Conservation (phyloP, 257 asterid genomes). For the Rehmannia glutinosa region DNA sequence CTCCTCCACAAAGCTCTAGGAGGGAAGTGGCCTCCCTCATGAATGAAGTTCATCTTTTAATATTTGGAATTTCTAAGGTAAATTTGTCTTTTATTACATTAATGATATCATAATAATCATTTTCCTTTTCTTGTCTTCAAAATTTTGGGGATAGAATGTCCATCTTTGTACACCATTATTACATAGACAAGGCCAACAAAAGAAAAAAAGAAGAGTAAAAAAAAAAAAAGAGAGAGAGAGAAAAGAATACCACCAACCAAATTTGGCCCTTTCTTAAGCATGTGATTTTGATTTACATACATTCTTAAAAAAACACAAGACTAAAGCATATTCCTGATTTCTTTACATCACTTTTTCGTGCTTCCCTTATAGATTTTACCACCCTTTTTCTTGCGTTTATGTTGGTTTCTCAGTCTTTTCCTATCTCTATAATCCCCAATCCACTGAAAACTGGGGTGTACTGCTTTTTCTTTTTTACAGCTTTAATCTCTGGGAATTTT, state of each 20-base stretch:
- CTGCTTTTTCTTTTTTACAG: too few relatives aligned
- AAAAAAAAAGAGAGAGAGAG: background rate
- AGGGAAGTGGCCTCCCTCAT: too few relatives aligned
- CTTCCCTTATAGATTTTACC: slow-evolving; percentile 17
- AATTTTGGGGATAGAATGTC: slow-evolving; percentile 8
- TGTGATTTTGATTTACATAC: slow-evolving; percentile 11
- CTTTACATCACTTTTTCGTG: background rate
- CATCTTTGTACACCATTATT: background rate
- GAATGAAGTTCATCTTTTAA: too few relatives aligned
- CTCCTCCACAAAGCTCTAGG: too few relatives aligned
- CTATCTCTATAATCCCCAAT: too few relatives aligned
- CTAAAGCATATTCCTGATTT: slow-evolving; percentile 9
- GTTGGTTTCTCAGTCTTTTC: too few relatives aligned
- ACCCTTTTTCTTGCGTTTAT: background rate
- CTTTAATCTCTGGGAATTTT: too few relatives aligned
- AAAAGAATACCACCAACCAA: background rate
- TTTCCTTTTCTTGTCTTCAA: background rate
- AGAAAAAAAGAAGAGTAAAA: too few relatives aligned
- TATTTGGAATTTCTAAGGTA: background rate
- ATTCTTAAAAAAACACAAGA: slow-evolving; percentile 27
- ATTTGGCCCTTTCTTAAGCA: slow-evolving; percentile 7
- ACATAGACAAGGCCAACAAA: too few relatives aligned
- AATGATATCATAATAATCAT: background rate
- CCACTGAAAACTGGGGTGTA: too few relatives aligned
- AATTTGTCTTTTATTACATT: background rate